Conservation (phyloP, 2,329 filamentous ascomycete species). For the Aspergillus hortae region DNA sequence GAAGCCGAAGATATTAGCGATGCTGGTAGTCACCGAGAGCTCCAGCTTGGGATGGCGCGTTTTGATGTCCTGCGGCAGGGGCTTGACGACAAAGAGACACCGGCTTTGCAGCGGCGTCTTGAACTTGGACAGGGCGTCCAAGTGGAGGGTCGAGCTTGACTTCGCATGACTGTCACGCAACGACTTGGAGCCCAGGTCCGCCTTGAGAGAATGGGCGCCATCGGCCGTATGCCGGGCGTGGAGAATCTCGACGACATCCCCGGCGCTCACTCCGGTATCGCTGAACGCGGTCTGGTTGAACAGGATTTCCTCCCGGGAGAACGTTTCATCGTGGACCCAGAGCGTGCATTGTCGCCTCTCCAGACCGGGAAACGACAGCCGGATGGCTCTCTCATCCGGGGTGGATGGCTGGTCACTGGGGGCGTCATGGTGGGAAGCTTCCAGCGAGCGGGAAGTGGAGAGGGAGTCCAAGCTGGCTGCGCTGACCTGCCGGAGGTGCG, state of each 20-base stretch:
- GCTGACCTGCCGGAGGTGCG: constrained; percentile 40
- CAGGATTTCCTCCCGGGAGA: constrained; percentile 73
- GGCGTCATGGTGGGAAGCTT: constrained; percentile 22
- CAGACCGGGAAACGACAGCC: constrained; percentile 25
- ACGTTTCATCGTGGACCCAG: constrained; percentile 67
- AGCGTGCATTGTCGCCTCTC: constrained; percentile 43
- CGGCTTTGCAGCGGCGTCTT: constrained; percentile 36
- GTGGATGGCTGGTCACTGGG: constrained; percentile 19
- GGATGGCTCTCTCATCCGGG: constrained; percentile 24
- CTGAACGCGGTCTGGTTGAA: constrained; percentile 71
- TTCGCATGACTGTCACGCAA: constrained; percentile 27
- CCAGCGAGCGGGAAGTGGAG: constrained; percentile 29
- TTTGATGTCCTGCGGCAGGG: constrained; percentile 66
- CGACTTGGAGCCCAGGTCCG: constrained; percentile 26
- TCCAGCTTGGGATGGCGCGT: constrained; percentile 62
- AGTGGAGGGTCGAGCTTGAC: constrained; percentile 17
- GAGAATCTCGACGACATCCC: constrained; percentile 70
- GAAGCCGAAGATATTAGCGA: constrained; percentile 77
- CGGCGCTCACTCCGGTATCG: constrained; percentile 59
- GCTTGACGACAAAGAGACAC: constrained; percentile 70
- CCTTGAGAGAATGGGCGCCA: constrained; percentile 27
- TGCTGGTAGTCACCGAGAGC: constrained; percentile 70
- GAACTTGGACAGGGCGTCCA: constrained; percentile 30
- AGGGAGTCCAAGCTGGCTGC: constrained; percentile 36
- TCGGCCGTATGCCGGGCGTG: constrained; percentile 49